Conservation (phyloP, 1,139 yeast genomes). For the Saccharomyces hybrid region DNA sequence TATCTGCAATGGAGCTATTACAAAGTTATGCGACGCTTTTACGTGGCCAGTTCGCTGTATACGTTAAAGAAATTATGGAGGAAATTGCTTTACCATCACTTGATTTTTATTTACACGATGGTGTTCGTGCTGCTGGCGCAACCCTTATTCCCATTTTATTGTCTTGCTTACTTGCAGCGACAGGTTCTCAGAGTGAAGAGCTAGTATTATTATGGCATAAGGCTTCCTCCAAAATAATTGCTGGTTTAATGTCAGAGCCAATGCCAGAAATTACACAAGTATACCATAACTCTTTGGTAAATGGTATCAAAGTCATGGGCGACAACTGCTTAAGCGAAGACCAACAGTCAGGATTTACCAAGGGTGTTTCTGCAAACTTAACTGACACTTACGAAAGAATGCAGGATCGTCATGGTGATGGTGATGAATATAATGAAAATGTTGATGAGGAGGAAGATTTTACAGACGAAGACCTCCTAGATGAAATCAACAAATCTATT, state of each 20-base stretch:
- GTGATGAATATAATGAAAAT: slow-evolving; percentile 48
- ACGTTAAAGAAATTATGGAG: slow-evolving; percentile 68
- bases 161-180: slow-evolving; percentile 57
- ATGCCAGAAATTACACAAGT: slow-evolving; percentile 49
- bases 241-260: slow-evolving; percentile 68
- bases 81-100: slow-evolving; percentile 84
- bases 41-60: slow-evolving; percentile 75
- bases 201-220: slow-evolving; percentile 65
- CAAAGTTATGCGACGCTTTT: slow-evolving; percentile 83
- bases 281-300: slow-evolving; percentile 66
- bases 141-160: slow-evolving; percentile 73
- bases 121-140: slow-evolving; percentile 87
- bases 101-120: slow-evolving; percentile 87
- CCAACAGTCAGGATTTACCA: slow-evolving; percentile 53
- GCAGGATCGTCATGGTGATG: slow-evolving; percentile 62
- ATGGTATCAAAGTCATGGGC: slow-evolving; percentile 62
- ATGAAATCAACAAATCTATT: slow-evolving; percentile 74
- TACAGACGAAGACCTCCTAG: slow-evolving; percentile 82
- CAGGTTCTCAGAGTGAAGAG: slow-evolving; percentile 49
- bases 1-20: slow-evolving; percentile 80
- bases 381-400: slow-evolving; percentile 66
- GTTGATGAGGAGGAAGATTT: slow-evolving; percentile 73
- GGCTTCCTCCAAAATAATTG: slow-evolving; percentile 60
- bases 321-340: slow-evolving; percentile 48
- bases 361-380: slow-evolving; percentile 54